Evolutionary conservation across 2,329 filamentous ascomycete genomes (phyloP).

Genomic region (Escovopsis sp.): DNA sequence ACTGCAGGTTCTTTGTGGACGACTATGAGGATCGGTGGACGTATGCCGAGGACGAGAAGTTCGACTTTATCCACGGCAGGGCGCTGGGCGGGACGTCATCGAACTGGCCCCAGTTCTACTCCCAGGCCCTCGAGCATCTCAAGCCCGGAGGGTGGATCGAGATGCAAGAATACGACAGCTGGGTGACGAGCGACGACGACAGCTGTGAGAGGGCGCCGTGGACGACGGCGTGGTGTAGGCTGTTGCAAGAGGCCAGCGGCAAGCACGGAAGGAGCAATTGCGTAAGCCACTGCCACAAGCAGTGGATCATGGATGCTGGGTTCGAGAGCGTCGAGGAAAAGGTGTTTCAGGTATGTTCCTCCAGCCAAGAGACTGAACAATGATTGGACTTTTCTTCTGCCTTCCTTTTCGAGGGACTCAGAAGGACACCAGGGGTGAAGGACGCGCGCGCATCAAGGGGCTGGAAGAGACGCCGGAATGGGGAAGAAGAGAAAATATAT

Average conservation of each 20-base stretch:
- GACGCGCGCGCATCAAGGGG: too few species aligned
- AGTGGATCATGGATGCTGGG: conserved; percentile 24
- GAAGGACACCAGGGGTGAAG: neutral
- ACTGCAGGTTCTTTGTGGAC: conserved; percentile 51
- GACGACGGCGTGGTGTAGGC: conserved; percentile 25
- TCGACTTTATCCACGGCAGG: conserved; percentile 21
- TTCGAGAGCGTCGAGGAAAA: conserved; percentile 21
- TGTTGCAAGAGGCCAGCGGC: conserved; percentile 21
- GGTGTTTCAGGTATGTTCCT: conserved; percentile 13
- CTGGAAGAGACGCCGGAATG: neutral
- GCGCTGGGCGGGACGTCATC: conserved; percentile 19
- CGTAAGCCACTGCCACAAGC: conserved; percentile 20
- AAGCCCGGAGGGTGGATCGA: conserved; percentile 24
- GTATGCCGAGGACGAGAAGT: conserved; percentile 22
- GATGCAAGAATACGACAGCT: conserved; percentile 25
- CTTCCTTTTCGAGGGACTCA: too few species aligned
- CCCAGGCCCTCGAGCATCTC: conserved; percentile 13
- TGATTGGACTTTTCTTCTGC: too few species aligned
- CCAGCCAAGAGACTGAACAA: neutral
- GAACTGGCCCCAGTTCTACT: conserved; percentile 19
- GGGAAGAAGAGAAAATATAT: neutral
- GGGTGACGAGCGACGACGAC: conserved; percentile 24
- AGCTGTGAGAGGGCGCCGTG: conserved; percentile 22
- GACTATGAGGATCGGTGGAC: conserved; percentile 42
- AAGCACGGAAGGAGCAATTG: conserved; percentile 25